phyloP scores from a whole-genome alignment of 2,329 filamentous ascomycete genomes.

The Pseudopyricularia cyperi region DNA sequence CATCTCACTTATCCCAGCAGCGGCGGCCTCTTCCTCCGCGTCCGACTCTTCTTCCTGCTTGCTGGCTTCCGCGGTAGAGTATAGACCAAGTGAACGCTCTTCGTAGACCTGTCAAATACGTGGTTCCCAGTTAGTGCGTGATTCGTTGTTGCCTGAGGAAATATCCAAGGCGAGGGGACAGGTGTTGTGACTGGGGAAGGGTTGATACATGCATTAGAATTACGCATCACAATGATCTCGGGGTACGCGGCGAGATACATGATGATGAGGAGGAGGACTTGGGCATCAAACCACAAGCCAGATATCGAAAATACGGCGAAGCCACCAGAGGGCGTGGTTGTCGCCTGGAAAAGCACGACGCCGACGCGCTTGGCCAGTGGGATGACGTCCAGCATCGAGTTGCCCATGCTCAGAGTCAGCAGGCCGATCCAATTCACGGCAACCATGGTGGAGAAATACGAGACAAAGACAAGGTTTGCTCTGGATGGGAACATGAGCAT shows the following conservation, averaged over 20 bases:
- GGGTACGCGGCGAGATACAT: conserved; percentile 56
- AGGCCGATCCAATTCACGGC: conserved; percentile 53
- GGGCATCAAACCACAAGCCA: conserved; percentile 40
- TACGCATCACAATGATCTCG: conserved; percentile 49
- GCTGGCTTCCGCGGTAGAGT: conserved; percentile 11
- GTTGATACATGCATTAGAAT: conserved; percentile 41
- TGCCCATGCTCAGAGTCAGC: conserved; percentile 51
- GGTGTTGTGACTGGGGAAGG: too few relatives aligned
- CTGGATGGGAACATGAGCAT: conserved; percentile 50
- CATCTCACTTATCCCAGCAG: not conserved
- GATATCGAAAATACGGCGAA: conserved; percentile 53
- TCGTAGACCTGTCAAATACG: conserved; percentile 26
- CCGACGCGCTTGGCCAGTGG: conserved; percentile 40
- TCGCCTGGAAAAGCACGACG: conserved; percentile 52
- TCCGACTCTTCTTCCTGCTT: conserved; percentile 2
- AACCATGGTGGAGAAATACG: conserved; percentile 46
- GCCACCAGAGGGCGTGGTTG: conserved; percentile 52
- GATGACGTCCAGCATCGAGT: conserved; percentile 37
- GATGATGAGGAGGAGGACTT: conserved; percentile 48
- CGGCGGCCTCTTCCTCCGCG: not conserved
- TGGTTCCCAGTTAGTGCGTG: not conserved
- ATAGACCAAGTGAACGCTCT: conserved; percentile 37
- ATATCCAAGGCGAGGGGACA: too few relatives aligned
- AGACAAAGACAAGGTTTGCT: conserved; percentile 53
- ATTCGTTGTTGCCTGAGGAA: not conserved